Conservation (phyloP, 768 basidiomycete genomes). For the Neoboletus subvelutipes region DNA sequence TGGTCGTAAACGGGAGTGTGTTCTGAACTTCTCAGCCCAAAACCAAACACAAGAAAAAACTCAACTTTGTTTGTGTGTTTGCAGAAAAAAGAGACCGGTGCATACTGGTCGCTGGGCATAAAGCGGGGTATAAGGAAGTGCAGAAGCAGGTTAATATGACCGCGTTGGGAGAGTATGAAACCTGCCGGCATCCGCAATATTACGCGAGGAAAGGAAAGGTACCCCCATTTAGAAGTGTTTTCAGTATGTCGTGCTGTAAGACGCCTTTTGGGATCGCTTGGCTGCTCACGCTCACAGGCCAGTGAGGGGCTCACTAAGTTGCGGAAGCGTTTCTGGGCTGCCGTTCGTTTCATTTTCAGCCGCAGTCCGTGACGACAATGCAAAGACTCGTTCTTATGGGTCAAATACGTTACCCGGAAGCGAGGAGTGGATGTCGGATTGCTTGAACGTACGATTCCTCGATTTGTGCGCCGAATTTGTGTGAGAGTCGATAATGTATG, state of each 20-base stretch:
- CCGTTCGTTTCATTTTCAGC: background rate
- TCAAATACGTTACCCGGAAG: background rate
- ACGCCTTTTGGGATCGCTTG: background rate
- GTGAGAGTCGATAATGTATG: background rate
- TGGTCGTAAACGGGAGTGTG: slow-evolving; percentile 5
- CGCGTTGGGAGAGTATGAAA: background rate
- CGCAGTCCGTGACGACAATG: background rate
- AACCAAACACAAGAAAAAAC: slow-evolving; percentile 5
- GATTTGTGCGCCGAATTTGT: background rate
- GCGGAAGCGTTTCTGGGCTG: background rate
- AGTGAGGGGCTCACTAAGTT: too few species aligned
- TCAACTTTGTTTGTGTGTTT: slow-evolving; percentile 14
- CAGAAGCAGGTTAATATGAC: background rate
- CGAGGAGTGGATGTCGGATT: background rate
- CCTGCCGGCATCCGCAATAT: background rate
- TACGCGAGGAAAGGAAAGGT: background rate
- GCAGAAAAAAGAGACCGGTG: background rate
- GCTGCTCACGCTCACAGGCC: too few species aligned
- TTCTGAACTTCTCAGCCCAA: background rate
- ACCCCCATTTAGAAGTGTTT: background rate
- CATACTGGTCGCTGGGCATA: background rate
- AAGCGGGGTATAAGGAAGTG: background rate
- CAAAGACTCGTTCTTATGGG: background rate
- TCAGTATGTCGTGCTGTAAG: background rate
- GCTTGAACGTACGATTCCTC: background rate